Base-by-base conservation (phyloP, 306 rosid species). In the Lathyrus aphaca region DNA sequence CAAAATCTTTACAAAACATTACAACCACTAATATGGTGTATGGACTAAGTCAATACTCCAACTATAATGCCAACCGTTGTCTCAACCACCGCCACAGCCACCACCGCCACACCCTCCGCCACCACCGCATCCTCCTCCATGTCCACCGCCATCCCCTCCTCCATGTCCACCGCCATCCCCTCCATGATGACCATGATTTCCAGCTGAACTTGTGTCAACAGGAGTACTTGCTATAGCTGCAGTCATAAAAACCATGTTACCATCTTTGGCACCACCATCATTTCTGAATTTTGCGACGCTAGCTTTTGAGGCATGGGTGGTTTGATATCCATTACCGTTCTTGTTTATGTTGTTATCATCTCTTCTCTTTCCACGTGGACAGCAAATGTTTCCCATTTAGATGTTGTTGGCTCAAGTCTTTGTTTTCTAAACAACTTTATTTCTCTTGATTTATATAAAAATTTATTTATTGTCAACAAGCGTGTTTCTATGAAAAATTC, bases 381-480 rank as follows among this genome's bases (percentile, higher is more conserved):
- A 32, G 23, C 64, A 58, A 32, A 58, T 32, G 17, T 15, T 58
- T 58, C 64, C 64, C 64, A 58, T 58, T 5, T 32, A 12, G 35
- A 32, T 35, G 44, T 58, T 8, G 42, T 58, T 58, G 12, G 64
- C 25, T 58, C 9, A 32, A 29, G 43, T 32, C 44, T 58, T 9
- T 3, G 25, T 10, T 32, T 58, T 19, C 23, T 8, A 32, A 30
- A 15, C 6, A 15, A 21, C n/a, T 58, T 15, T 30, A 10, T 16
- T 16, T n/a, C 2, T 18, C 42, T 32, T 14, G 15, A 14, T 57
- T 12, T 53, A 53, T 19, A 13, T 13, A 23, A 21, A 21, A 21
- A n/a, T n/a, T n/a, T n/a, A 53, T 54, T 10, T 54, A 53, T 53
- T 5, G n/a, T 25, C 60, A 30, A 30, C 37, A 6, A 30, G 37